Evolutionary conservation across 108 stramenopile genomes (phyloP), one percentile per base, ranked within the genome.

Genomic region (Skeletonema grethae): DNA sequence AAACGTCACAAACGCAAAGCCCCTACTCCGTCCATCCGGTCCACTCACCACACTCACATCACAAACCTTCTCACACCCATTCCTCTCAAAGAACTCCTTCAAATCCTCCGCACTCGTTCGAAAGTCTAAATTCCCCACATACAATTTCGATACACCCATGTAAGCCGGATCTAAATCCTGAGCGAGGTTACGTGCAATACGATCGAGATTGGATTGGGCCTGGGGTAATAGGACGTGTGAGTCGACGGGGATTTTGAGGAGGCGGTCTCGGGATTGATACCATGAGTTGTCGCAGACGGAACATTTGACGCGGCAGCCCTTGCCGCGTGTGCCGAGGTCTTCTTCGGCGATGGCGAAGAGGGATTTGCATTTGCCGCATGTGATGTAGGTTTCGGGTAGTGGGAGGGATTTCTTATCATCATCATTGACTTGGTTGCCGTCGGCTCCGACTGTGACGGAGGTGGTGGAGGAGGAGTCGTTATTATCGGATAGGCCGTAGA

Each of bases 1-100:
- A 61, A 90, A 79, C 28, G 87, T 80, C 31, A 97, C 88, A 80
- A 97, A 97, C 41, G 79, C 93, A 83, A 91, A 95, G 0, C 94
- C 96, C 18, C 89, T 76, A 56, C 76, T 70, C 29, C 77, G 55
- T 63, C 93, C 92, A 36, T 87, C 81, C 59, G 88, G 84, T 57
- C 89, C 92, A 8, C 65, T 83, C 8, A 96, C 88, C 58, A 90
- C 29, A 43, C 78, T 79, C 8, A 70, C 78, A 57, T 79, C 78
- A 46, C 78, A 79, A 22, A 79, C 78, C 11, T 59, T 45, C 18
- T 41, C 46, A 22, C 59, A 50, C 4, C 48, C 67, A 60, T 76
- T 84, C 24, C 76, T 46, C 35, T 61, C 72, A 68, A 95, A 95
- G 57, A 90, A 69, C 4, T 79, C 83, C 43, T 75, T 64, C 43